Evolutionary conservation across 257 asterid species (phyloP), one percentile per base, ranked within the genome.

Genomic region (Vinca minor): DNA sequence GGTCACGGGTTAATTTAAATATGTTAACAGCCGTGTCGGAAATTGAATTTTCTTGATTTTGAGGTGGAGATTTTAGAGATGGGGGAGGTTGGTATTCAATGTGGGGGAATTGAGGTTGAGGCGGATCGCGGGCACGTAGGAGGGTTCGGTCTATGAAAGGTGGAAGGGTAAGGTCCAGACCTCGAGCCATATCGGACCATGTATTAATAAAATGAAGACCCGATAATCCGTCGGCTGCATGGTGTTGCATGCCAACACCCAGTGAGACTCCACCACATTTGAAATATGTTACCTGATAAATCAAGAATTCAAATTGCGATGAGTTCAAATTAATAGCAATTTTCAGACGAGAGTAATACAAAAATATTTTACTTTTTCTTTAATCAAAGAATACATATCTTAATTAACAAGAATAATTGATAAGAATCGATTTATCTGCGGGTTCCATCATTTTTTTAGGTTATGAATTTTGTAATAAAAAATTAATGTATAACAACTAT

Each of bases 151-250:
- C 95, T 56, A 89, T 93, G 83, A 85, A 89, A 0, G 95, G 98
- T 4, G 82, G 76, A 74, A 81, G 35, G 8, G 88, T 79, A 39
- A 89, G 59, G 72, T 83, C 87, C 20, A 85, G 86, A 14, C 96
- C 96, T 0, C 96, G 90, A n/a, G 99, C 91, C 88, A 87, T 84
- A 29, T 93, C 96, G 20, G 99, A 85, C 99, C 99, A 89, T 45
- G 99, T 73, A 74, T 89, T 89, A 81, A 89, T 83, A 82, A 89
- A 93, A 71, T 93, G 99, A 52, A 93, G 95, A n/a, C 97, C 99
- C 1, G 99, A 87, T 60, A 89, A 85, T 13, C 99, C 99, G 59
- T 93, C 99, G 0, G 99, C 97, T 0, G 62, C 94, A 4, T 89
- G 96, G 67, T 93, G 99, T 64, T 93, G 95, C 97, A 87, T 93